Base-by-base conservation (phyloP, 768 basidiomycete species). In the Roridomyces roridus region DNA sequence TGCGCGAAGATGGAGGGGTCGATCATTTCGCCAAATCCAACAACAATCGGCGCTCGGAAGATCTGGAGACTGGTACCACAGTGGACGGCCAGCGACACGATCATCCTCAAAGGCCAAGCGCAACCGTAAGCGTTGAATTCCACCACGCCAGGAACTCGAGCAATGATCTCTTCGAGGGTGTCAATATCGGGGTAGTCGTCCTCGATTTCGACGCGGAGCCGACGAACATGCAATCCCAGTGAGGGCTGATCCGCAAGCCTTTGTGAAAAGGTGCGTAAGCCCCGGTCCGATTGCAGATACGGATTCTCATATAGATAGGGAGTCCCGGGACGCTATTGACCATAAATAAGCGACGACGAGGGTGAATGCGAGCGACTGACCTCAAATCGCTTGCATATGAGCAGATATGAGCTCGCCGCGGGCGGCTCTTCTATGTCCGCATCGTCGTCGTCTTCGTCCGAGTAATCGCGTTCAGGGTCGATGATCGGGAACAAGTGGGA, bases 241-340 rank as follows among this genome's bases (percentile, higher is more conserved):
- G 20, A 20, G 25, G 54, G 46, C 7, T 48, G 17, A 29, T 40
- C 18, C 9, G 31, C 24, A 8, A 55, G 46, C 18, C 29, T 28
- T 5, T 5, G 9, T 18, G 37, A 39, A 42, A 55, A 55, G 6
- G 24, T 46, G 3, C 3, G 3, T 8, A 36, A 12, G 2, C 10
- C 29, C n/a, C 3, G 6, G 2, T 17, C 7, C 5, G n/a, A 4
- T 1, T 26, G 5, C 25, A 53, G 15, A 12, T 5, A 2, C 9
- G 53, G 45, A 34, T 18, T 23, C 20, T 41, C 18, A 34, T 49
- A 55, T n/a, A 55, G 31, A 36, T 55, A 40, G 18, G 54, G 54
- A 12, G 39, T 35, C 20, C 26, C 44, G 7, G 29, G 44, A 6
- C 44, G 44, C 44, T 15, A 8, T 23, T 20, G 12, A 31, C 23